Conservation (phyloP, 495 filamentous ascomycete species). For the Pseudomonodictys pantanalensis region DNA sequence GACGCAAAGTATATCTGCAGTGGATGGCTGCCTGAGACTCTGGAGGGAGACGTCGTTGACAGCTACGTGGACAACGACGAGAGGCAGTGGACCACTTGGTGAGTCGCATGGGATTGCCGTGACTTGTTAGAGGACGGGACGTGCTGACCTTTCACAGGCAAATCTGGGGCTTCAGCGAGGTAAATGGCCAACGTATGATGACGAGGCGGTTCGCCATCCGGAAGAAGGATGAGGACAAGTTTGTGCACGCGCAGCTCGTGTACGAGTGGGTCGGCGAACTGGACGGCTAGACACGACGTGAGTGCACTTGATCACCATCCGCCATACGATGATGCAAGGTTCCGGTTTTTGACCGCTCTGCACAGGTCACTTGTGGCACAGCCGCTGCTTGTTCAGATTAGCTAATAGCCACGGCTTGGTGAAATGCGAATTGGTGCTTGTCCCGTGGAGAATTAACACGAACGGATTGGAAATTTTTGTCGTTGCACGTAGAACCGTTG, state of each 20-base stretch:
- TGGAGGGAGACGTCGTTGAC: constrained; percentile 53
- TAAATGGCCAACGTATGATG: constrained; percentile 12
- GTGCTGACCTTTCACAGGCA: constrained; percentile 2
- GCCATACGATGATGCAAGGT: no score
- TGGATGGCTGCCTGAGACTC: constrained; percentile 54
- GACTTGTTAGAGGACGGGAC: background rate
- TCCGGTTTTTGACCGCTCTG: no score
- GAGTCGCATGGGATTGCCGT: background rate
- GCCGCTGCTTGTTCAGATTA: no score
- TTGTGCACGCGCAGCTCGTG: constrained; percentile 62
- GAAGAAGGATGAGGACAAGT: constrained; percentile 39
- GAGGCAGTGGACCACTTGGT: constrained; percentile 50
- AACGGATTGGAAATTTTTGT: no score
- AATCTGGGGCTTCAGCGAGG: constrained; percentile 22
- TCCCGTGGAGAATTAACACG: no score
- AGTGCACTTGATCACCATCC: no score
- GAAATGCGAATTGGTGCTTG: no score
- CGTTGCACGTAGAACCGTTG: no score
- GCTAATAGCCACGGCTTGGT: no score
- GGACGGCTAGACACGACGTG: no score
- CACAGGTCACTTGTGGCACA: no score
- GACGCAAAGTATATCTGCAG: constrained; percentile 45
- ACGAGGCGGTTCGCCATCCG: constrained; percentile 19
- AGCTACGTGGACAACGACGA: constrained; percentile 55
- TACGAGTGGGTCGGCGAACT: constrained; percentile 56